Percentiles rank a stretch among this genome's conserved stretches.
phyloP scores from a whole-genome alignment of 2,329 filamentous ascomycete genomes.

The Emericellopsis atlantica region DNA sequence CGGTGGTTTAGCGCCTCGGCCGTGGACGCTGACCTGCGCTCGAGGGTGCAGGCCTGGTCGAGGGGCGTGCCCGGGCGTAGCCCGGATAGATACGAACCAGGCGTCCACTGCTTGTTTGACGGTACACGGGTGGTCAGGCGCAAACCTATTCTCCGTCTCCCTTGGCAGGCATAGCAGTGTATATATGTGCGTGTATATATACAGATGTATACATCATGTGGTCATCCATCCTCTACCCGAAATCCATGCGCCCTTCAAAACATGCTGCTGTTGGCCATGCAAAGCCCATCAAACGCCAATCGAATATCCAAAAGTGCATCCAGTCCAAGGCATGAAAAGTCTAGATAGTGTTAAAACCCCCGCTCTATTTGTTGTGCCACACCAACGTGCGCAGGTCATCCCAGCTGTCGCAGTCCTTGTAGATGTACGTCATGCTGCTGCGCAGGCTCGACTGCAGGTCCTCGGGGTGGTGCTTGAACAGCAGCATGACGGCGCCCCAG shows the following conservation, averaged over 20 bases:
- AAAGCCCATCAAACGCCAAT: background rate
- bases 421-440: slow-evolving; percentile 97
- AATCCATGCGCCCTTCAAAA: no score
- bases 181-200: background rate
- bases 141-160: background rate
- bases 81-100: slow-evolving; percentile 10
- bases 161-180: background rate
- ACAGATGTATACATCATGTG: background rate
- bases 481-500: slow-evolving; percentile 91
- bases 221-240: background rate
- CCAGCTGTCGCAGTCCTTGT: slow-evolving; percentile 80
- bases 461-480: slow-evolving; percentile 87
- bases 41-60: slow-evolving; percentile 25
- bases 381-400: slow-evolving; percentile 74
- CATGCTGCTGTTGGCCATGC: background rate
- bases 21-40: slow-evolving; percentile 3
- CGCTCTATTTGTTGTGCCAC: slow-evolving; percentile 60
- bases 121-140: slow-evolving; percentile 46
- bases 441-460: slow-evolving; percentile 82
- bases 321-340: background rate
- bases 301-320: background rate
- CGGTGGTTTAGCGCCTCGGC: slow-evolving; percentile 5
- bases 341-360: background rate
- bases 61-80: background rate
- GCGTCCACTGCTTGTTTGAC: slow-evolving; percentile 33